Base-by-base conservation (phyloP, 169 alveolate species). In the Eimeria zaria region DNA sequence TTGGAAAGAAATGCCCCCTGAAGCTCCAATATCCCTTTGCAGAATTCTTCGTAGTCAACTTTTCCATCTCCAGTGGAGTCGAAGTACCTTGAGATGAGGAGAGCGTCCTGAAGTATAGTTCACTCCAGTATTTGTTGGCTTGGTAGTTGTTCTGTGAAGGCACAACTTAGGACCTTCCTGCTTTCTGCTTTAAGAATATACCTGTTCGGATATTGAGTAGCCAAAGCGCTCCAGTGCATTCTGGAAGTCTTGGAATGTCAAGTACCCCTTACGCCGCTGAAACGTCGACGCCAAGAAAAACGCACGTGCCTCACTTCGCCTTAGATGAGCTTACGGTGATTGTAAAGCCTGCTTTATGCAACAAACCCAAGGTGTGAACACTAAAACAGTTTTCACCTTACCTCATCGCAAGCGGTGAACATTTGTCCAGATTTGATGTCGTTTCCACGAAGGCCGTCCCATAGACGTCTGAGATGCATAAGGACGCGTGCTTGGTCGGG, bases 1-100 rank as follows among this genome's bases (percentile, higher is more conserved):
- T 83, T 83, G 24, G 76, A 53, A 5, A 83, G 24, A 33, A 83
- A 83, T 51, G 74, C 73, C 69, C 76, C 73, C 36, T 83, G 91
- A 33, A 83, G 53, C 91, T 83, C 91, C 76, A 55, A 22, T 48
- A 83, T 83, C 51, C 91, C 91, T 53, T 53, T 83, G 91, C 91
- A 83, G 51, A 83, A 83, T 33, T 83, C 91, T 83, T 83, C 91
- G 39, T 51, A 83, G 73, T 83, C 91, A n/a, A 83, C 91, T 83
- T 83, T 83, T 55, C 91, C 91, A 83, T 83, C 91, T n/a, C 51
- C 74, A 33, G 69, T 83, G 53, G 73, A 36, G 71, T 83, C 91
- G 62, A 83, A 83, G 36, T 53, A 83, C 91, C 91, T 51, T 76
- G 91, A 30, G 12, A 83, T 51, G 55, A 58, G 73, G 36, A 83